A percentile compares a stretch with the other conserved stretches of the same genome.
Conservation (phyloP, 495 filamentous ascomycete species). For the Penicillium canescens region DNA sequence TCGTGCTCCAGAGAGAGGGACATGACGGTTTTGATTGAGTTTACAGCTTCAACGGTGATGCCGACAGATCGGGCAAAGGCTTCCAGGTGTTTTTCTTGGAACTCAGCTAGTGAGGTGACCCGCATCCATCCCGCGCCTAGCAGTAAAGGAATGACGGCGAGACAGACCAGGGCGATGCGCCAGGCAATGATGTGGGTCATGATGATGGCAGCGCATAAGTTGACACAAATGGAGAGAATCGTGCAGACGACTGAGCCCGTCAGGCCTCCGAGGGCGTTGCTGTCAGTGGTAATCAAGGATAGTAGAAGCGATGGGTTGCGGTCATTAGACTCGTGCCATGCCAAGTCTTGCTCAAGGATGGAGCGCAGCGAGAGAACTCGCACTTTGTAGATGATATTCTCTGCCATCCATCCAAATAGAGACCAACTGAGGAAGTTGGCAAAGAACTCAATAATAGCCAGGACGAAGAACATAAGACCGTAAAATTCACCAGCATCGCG, state of each 20-base stretch:
- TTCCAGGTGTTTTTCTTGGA: constrained; percentile 60
- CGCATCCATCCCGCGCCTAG: constrained; percentile 53
- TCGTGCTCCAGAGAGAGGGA: constrained; percentile 49
- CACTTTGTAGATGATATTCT: constrained; percentile 51
- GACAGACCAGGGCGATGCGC: constrained; percentile 41
- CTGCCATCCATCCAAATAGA: constrained; percentile 52
- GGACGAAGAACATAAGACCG: constrained; percentile 56
- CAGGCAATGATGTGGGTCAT: constrained; percentile 46
- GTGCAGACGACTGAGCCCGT: constrained; percentile 45
- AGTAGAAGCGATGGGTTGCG: constrained; percentile 48
- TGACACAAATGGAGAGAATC: constrained; percentile 47
- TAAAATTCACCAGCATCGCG: constrained; percentile 45
- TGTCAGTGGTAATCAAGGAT: constrained; percentile 51
- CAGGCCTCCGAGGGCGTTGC: constrained; percentile 49
- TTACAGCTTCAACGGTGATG: constrained; percentile 52
- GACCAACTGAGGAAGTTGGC: constrained; percentile 52
- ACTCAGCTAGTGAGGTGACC: constrained; percentile 49
- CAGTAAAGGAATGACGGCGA: constrained; percentile 42
- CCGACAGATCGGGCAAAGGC: constrained; percentile 51
- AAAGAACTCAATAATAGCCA: constrained; percentile 53
- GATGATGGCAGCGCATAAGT: constrained; percentile 44
- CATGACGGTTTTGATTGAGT: constrained; percentile 55
- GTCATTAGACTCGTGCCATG: constrained; percentile 53
- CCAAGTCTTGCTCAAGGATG: constrained; percentile 52
- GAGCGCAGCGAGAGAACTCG: constrained; percentile 52